A percentile compares a stretch with the other conserved stretches of the same genome.
Conservation (phyloP, 1,284 basidiomycete species). For the Porodaedalea pini region DNA sequence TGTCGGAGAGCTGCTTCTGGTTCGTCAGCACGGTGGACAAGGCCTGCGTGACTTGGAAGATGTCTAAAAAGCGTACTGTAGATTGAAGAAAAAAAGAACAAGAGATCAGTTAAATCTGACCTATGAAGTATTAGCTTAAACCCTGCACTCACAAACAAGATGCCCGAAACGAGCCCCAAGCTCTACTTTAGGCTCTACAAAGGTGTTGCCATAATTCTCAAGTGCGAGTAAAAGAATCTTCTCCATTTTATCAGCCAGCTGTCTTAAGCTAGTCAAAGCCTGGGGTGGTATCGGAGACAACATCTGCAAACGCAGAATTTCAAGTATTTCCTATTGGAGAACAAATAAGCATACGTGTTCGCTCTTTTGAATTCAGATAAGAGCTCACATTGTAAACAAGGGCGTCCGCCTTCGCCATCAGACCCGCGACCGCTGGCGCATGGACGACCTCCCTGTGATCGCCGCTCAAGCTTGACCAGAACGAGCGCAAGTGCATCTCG, state of each 20-base stretch:
- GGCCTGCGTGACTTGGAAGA: constrained; percentile 85
- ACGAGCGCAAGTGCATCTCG: constrained; percentile 76
- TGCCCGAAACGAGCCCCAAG: constrained; percentile 85
- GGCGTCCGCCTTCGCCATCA: constrained; percentile 85
- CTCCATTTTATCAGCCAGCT: constrained; percentile 87
- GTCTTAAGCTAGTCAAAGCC: constrained; percentile 67
- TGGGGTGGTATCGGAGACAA: constrained; percentile 68
- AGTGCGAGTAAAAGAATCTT: constrained; percentile 78
- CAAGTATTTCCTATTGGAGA: constrained; percentile 71
- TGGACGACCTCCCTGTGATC: constrained; percentile 81
- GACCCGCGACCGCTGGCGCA: constrained; percentile 78
- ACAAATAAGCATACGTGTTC: constrained; percentile 1
- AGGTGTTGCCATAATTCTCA: constrained; percentile 81
- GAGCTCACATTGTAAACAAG: constrained; percentile 79
- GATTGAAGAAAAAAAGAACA: too few relatives aligned
- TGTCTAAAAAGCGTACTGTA: constrained; percentile 81
- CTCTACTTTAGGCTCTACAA: constrained; percentile 86
- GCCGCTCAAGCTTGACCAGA: constrained; percentile 72
- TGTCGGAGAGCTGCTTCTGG: constrained; percentile 77
- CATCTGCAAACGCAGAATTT: constrained; percentile 79
- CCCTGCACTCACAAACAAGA: constrained; percentile 65
- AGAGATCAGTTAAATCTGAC: constrained; percentile 8
- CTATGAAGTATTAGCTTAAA: constrained; percentile 5
- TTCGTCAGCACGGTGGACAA: constrained; percentile 81
- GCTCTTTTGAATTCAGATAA: constrained; percentile 5